Evolutionary conservation across 192 early-diverging fungal genomes (phyloP).

Genomic region (Coemansia erecta): DNA sequence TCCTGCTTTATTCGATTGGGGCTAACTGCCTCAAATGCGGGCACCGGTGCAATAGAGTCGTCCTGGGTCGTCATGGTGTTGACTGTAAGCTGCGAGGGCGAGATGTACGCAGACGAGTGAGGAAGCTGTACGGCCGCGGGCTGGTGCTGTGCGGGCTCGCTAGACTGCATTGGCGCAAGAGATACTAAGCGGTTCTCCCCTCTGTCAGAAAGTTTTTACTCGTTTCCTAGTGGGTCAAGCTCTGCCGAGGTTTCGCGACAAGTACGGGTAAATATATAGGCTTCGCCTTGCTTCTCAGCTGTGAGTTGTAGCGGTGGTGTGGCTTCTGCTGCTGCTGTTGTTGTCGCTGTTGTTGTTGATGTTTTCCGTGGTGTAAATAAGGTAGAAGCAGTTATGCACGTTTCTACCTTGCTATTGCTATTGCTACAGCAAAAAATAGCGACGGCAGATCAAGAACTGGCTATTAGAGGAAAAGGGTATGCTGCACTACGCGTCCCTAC

Average conservation of each 20-base stretch:
- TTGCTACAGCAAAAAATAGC: not conserved
- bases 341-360: too few relatives aligned
- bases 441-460: too few relatives aligned
- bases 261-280: too few relatives aligned
- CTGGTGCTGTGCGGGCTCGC: slow-evolving; percentile 5
- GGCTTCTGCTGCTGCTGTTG: too few relatives aligned
- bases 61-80: slow-evolving; percentile 1
- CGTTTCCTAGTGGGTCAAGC: too few relatives aligned
- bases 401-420: not conserved
- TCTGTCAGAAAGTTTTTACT: too few relatives aligned
- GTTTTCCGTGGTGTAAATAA: too few relatives aligned
- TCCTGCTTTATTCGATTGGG: not conserved
- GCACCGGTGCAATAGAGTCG: not conserved
- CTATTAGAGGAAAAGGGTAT: not conserved
- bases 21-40: not conserved
- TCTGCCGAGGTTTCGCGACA: too few relatives aligned
- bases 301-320: too few relatives aligned
- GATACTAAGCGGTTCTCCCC: too few relatives aligned
- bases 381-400: too few relatives aligned
- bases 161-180: slow-evolving; percentile 3
- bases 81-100: not conserved
- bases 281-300: too few relatives aligned
- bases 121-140: slow-evolving; percentile 4
- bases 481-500: not conserved
- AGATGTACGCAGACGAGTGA: slow-evolving; percentile 1